Evolutionary conservation across 495 filamentous ascomycete genomes (phyloP).

Genomic region (Penicillium ochrochloron): DNA sequence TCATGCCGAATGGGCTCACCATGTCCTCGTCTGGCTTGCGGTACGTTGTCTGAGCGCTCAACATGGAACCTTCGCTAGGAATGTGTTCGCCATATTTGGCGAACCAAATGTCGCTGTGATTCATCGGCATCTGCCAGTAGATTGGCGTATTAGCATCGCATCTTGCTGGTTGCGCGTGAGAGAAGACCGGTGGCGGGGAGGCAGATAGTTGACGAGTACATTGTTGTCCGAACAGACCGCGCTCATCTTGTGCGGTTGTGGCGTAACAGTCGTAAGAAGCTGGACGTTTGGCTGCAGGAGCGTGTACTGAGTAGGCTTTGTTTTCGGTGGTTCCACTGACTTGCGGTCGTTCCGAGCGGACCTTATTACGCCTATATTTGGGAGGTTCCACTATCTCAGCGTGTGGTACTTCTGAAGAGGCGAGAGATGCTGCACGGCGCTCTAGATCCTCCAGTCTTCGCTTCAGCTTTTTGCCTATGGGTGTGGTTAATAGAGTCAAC

Average conservation of each 20-base stretch:
- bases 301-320: slow-evolving; percentile 41
- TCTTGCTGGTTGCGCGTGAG: slow-evolving; percentile 68
- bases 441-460: slow-evolving; percentile 95
- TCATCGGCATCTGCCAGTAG: slow-evolving; percentile 66
- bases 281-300: slow-evolving; percentile 27
- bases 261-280: slow-evolving; percentile 43
- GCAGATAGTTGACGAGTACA: slow-evolving; percentile 72
- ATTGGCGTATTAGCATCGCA: slow-evolving; percentile 69
- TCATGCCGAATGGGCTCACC: slow-evolving; percentile 75
- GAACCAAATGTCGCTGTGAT: slow-evolving; percentile 64
- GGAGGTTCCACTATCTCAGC: slow-evolving; percentile 52
- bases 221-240: slow-evolving; percentile 65
- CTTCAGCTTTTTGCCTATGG: slow-evolving; percentile 96
- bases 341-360: slow-evolving; percentile 46
- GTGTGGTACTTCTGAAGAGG: slow-evolving; percentile 67
- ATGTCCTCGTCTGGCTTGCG: slow-evolving; percentile 63
- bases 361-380: slow-evolving; percentile 50
- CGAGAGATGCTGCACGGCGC: slow-evolving; percentile 83
- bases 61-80: slow-evolving; percentile 67
- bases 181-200: slow-evolving; percentile 75
- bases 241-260: slow-evolving; percentile 43
- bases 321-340: slow-evolving; percentile 47
- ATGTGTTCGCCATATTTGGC: slow-evolving; percentile 64
- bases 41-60: slow-evolving; percentile 56
- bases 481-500: neutral